phyloP scores from a whole-genome alignment of 495 filamentous ascomycete genomes.

The Hyaloscypha variabilis region DNA sequence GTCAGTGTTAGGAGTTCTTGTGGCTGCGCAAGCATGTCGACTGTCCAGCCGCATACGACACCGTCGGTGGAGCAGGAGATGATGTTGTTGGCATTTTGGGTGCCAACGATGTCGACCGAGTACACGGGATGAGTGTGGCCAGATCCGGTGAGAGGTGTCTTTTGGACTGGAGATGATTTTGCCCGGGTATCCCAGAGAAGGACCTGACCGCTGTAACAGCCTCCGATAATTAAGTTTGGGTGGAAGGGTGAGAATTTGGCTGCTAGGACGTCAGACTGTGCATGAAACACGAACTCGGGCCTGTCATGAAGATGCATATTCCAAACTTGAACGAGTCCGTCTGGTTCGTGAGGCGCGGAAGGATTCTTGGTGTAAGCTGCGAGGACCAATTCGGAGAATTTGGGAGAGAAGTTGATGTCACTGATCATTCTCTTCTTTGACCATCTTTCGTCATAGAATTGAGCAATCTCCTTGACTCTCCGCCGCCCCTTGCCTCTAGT shows the following conservation, averaged over 20 bases:
- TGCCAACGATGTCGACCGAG: slow-evolving; percentile 91
- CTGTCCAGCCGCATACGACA: slow-evolving; percentile 92
- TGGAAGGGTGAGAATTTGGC: slow-evolving; percentile 98
- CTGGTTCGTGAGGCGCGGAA: slow-evolving; percentile 91
- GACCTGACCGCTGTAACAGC: slow-evolving; percentile 94
- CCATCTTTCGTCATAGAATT: slow-evolving; percentile 95
- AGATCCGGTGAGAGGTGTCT: slow-evolving; percentile 89
- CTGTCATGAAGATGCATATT: slow-evolving; percentile 92
- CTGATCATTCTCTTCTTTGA: slow-evolving; percentile 97
- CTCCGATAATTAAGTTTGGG: slow-evolving; percentile 91
- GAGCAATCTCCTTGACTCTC: slow-evolving; percentile 81
- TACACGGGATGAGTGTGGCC: slow-evolving; percentile 98
- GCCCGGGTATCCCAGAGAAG: slow-evolving; percentile 97
- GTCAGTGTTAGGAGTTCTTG: slow-evolving; percentile 88
- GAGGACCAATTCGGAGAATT: slow-evolving; percentile 90
- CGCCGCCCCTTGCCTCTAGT: slow-evolving; percentile 73
- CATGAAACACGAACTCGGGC: slow-evolving; percentile 95
- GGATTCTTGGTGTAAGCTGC: slow-evolving; percentile 97
- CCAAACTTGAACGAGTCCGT: slow-evolving; percentile 95
- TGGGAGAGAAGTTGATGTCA: slow-evolving; percentile 89
- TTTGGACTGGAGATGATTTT: slow-evolving; percentile 86
- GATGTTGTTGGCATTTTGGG: slow-evolving; percentile 98
- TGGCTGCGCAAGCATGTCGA: slow-evolving; percentile 95
- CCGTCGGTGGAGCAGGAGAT: slow-evolving; percentile 95
- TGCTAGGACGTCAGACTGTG: slow-evolving; percentile 91